Conservation (phyloP, 140 eudicot genomes). For the Bidens hawaiensis region DNA sequence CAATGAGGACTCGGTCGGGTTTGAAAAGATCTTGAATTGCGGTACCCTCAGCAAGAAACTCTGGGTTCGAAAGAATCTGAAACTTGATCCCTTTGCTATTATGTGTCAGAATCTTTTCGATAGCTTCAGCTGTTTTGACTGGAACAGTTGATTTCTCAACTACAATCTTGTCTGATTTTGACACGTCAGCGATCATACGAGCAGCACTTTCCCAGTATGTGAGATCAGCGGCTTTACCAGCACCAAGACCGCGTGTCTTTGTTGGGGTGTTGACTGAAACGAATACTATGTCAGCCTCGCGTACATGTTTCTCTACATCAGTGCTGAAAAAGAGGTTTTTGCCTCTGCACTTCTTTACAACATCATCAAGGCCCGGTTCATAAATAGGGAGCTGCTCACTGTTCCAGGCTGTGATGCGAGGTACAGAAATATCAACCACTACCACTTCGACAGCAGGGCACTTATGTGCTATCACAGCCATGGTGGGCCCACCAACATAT, state of each 20-base stretch:
- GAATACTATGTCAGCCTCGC: constrained; percentile 59
- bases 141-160: constrained; percentile 82
- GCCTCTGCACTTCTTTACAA: constrained; percentile 68
- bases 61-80: constrained; percentile 65
- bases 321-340: constrained; percentile 69
- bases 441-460: constrained; percentile 60
- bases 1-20: constrained; percentile 64
- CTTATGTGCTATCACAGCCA: constrained; percentile 72
- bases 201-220: constrained; percentile 85
- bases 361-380: constrained; percentile 68
- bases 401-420: constrained; percentile 70
- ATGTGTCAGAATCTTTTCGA: constrained; percentile 57
- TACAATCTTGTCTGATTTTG: constrained; percentile 65
- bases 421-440: constrained; percentile 63
- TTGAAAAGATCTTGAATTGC: constrained; percentile 50
- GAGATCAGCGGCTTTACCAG: constrained; percentile 76
- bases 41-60: constrained; percentile 59
- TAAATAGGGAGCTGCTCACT: constrained; percentile 66
- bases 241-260: constrained; percentile 77
- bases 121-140: constrained; percentile 72
- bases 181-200: constrained; percentile 78
- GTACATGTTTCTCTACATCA: constrained; percentile 63
- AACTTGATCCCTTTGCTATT: constrained; percentile 62
- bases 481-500: constrained; percentile 79
- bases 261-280: constrained; percentile 76